Base-by-base conservation (phyloP, 371 early-diverging fungal genomes). In the Coemansia sp. region DNA sequence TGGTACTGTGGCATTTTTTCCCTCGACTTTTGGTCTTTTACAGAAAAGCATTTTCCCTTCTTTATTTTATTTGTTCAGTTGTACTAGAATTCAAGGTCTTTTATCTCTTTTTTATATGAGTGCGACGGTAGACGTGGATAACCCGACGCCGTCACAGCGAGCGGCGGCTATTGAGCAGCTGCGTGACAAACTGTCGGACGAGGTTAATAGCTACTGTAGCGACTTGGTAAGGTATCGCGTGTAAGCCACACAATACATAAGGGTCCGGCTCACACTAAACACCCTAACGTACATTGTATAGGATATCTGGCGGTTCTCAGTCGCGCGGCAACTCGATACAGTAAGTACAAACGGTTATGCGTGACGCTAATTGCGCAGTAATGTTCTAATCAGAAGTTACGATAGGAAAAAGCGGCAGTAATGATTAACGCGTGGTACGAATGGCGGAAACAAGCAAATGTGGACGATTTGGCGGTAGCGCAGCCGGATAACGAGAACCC, bases 381-480 rank as follows among this genome's bases (percentile, higher is more conserved):
- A 9, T 3, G 14, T 40, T 20, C 37, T 21, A 37, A 58, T 28
- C 5, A 18, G 39, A 30, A 39, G 39, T 60, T n/a, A 28, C 1
- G 61, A 57, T 82, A 89, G 89, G 75, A 79, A 28, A 85, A 82
- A 51, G 89, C 93, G 3, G 86, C 86, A 60, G 82, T 88, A 30
- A 91, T 91, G 83, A 61, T 92, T 5, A 64, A 78, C 33, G 87
- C 81, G 5, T 90, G 89, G 37, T 71, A 88, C 51, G 80, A 84
- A 44, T 93, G 94, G 94, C 84, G 94, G 62, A 80, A 82, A 52
- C 68, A 81, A 25, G 86, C 91, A 51, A 73, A 82, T n/a, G 82
- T 93, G 58, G 91, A 90, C 53, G 71, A 84, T 4, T 77, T 90
- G 56, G 90, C 90, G 9, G 83, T 90, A 28, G 88, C 90, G 6